phyloP scores from a whole-genome alignment of 768 basidiomycete species.

The Punctularia strigosozonata region DNA sequence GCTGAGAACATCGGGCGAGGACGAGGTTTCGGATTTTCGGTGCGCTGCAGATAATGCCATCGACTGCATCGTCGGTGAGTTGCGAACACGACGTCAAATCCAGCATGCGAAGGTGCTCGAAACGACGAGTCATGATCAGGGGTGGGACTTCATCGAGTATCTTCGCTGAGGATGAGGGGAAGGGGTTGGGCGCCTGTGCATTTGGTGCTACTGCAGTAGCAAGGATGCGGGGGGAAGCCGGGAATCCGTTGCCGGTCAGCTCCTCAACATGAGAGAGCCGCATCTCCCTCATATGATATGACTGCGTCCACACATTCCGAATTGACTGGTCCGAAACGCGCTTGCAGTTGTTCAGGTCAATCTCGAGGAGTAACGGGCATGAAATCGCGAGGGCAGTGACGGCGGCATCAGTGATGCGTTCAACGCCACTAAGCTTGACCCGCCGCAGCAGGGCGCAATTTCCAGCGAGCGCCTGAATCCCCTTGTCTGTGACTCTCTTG shows the following conservation, averaged over 20 bases:
- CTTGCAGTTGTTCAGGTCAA: slow-evolving; percentile 83
- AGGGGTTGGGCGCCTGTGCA: slow-evolving; percentile 14
- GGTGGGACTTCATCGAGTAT: slow-evolving; percentile 42
- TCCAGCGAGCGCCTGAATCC: slow-evolving; percentile 63
- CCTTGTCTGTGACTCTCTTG: slow-evolving; percentile 65
- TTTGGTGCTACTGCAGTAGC: slow-evolving; percentile 5
- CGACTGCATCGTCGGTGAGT: slow-evolving; percentile 75
- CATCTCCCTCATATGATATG: slow-evolving; percentile 82
- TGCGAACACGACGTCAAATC: slow-evolving; percentile 81
- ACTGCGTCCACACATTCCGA: slow-evolving; percentile 75
- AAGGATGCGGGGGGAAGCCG: slow-evolving; percentile 46
- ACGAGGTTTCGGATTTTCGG: slow-evolving; percentile 81
- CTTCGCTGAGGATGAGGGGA: slow-evolving; percentile 19
- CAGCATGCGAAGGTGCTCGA: slow-evolving; percentile 85
- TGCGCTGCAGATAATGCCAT: slow-evolving; percentile 70
- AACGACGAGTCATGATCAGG: slow-evolving; percentile 46
- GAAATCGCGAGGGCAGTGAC: slow-evolving; percentile 64
- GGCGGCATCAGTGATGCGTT: slow-evolving; percentile 62
- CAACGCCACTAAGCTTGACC: slow-evolving; percentile 79
- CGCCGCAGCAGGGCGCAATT: slow-evolving; percentile 72
- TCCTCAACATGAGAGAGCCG: slow-evolving; percentile 68
- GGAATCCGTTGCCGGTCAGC: slow-evolving; percentile 81
- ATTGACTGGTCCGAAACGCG: slow-evolving; percentile 66
- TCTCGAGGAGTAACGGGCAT: slow-evolving; percentile 84
- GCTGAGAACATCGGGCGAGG: slow-evolving; percentile 67